Percentiles rank a stretch among this genome's conserved stretches.
Evolutionary conservation across 2,329 filamentous ascomycete genomes (phyloP).

Genomic region (Cladosporium sp.): DNA sequence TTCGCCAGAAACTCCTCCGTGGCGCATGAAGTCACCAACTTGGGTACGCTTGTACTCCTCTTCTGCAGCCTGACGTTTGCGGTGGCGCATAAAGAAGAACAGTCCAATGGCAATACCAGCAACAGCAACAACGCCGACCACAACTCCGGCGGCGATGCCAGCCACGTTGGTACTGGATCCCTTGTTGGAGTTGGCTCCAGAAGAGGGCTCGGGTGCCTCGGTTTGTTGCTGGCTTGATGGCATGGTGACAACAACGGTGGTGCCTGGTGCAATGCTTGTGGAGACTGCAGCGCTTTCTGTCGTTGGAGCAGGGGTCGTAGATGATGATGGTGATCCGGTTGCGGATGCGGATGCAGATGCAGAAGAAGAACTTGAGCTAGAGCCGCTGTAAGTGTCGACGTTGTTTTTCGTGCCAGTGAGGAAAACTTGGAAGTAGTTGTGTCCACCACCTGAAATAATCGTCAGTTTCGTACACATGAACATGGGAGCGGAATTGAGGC

Average conservation of each 20-base stretch:
- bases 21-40: constrained; percentile 63
- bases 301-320: constrained; percentile 16
- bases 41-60: constrained; percentile 78
- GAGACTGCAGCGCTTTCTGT: constrained; percentile 23
- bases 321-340: constrained; percentile 5
- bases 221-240: constrained; percentile 18
- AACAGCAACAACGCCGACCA: constrained; percentile 73
- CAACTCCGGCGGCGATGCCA: constrained; percentile 81
- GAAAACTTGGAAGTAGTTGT: constrained; percentile 47
- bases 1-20: constrained; percentile 42
- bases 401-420: constrained; percentile 46
- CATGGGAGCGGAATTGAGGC: background rate
- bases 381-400: constrained; percentile 29
- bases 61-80: constrained; percentile 71
- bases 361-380: constrained; percentile 8
- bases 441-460: constrained; percentile 53
- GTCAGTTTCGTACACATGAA: constrained; percentile 20
- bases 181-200: constrained; percentile 37
- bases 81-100: constrained; percentile 71
- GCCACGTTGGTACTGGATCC: constrained; percentile 60
- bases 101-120: constrained; percentile 62
- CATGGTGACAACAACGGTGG: constrained; percentile 33
- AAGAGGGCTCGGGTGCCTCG: constrained; percentile 41
- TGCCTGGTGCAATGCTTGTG: constrained; percentile 28
- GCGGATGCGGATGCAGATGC: background rate